Percentiles rank a stretch among this genome's conserved stretches.
Conservation (phyloP, 495 filamentous ascomycete genomes). For the Aspergillus homomorphus region DNA sequence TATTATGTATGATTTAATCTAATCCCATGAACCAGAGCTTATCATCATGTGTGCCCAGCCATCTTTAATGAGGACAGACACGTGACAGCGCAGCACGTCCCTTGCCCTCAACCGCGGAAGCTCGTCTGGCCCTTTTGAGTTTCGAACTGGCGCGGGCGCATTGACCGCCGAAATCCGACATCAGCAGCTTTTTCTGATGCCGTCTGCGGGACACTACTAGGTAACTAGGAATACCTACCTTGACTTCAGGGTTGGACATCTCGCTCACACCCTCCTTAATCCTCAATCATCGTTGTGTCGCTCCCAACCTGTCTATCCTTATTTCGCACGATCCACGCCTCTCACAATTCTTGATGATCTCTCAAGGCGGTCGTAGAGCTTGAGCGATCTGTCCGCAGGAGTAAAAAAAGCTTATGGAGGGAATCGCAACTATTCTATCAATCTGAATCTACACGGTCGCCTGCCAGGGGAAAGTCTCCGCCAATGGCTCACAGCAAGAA, state of each 20-base stretch:
- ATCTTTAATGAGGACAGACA: not conserved
- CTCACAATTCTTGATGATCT: not conserved
- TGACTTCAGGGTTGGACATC: no score
- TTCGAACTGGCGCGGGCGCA: not conserved
- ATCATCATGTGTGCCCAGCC: no score
- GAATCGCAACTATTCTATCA: conserved; percentile 10
- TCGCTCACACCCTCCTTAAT: no score
- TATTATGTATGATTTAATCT: no score
- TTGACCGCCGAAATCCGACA: not conserved
- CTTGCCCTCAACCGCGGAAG: not conserved
- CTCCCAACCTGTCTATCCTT: no score
- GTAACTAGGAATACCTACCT: not conserved
- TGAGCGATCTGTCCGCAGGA: not conserved
- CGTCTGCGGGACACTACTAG: not conserved
- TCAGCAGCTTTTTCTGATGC: not conserved
- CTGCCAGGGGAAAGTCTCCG: conserved; percentile 1
- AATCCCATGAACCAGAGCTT: no score
- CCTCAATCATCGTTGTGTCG: no score
- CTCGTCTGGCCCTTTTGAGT: no score
- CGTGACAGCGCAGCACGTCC: not conserved
- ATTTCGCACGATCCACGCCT: not conserved
- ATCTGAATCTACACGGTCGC: conserved; percentile 23
- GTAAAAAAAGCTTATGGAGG: conserved; percentile 20
- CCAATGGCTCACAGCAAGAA: conserved; percentile 36
- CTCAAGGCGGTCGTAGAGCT: not conserved